Conservation (phyloP, 139 green algal genomes). For the Tetraselmis striata region DNA sequence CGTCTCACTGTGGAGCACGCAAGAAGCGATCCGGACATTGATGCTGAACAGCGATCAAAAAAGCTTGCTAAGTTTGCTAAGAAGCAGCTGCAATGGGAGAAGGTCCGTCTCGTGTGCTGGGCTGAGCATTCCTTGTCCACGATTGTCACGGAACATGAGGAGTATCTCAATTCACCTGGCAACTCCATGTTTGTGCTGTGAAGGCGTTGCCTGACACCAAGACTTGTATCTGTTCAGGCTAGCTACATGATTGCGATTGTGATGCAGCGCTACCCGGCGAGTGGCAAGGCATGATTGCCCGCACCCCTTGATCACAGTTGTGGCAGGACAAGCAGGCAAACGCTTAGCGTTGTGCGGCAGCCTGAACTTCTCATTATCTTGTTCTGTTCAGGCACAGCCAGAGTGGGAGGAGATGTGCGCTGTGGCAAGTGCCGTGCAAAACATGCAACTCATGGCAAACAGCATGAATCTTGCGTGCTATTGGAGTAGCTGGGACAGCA, state of each 20-base stretch:
- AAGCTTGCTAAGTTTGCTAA: neutral
- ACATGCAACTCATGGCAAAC: constrained; percentile 30
- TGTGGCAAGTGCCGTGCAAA: constrained; percentile 43
- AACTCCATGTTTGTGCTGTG: too few relatives aligned
- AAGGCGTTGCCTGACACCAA: too few relatives aligned
- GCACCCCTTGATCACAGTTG: too few relatives aligned
- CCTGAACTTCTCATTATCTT: neutral
- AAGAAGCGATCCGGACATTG: neutral
- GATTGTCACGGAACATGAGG: too few relatives aligned
- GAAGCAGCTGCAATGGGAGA: neutral
- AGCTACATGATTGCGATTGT: neutral
- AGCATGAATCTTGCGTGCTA: constrained; percentile 22
- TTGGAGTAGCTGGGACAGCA: neutral
- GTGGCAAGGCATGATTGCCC: too few relatives aligned
- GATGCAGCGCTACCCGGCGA: neutral
- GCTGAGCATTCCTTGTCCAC: too few relatives aligned
- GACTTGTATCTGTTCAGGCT: too few relatives aligned
- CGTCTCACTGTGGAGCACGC: neutral
- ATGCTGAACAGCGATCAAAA: neutral
- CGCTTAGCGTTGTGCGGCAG: too few relatives aligned
- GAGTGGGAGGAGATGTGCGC: constrained; percentile 59
- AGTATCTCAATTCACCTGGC: too few relatives aligned
- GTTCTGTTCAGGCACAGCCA: constrained; percentile 9
- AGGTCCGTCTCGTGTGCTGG: neutral
- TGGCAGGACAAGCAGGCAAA: too few relatives aligned